Evolutionary conservation across 1,284 basidiomycete genomes (phyloP), one percentile per base, ranked within the genome.

Genomic region (Rhizoctonia solani): DNA sequence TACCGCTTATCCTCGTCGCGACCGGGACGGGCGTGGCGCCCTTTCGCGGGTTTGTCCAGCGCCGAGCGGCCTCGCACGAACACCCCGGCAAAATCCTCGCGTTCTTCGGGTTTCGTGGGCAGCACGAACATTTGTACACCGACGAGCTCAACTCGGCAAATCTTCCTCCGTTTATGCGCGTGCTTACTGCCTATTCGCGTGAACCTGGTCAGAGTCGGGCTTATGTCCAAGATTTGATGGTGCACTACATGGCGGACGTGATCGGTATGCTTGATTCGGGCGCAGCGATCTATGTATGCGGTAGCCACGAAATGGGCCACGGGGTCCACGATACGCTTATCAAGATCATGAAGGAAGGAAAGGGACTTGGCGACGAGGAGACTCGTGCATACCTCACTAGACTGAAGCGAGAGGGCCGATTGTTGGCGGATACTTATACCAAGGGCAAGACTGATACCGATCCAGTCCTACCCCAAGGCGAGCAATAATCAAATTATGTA

Each of bases 401-500:
- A 16, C 13, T 55, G 34, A 55, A 55, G 21, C 54, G 54, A 4
- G 54, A 55, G 19, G 54, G 54, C 19, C 54, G 54, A 16, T 39
- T 55, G 37, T n/a, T 55, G 21, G 54, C 54, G 2, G 54, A 55
- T 21, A 55, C 54, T 41, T 55, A 55, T 27, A 55, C 54, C n/a
- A 55, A 55, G 54, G 54, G 54, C 8, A 55, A 55, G 37, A 55
- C 54, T 16, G 54, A 55, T 55, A 55, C 54, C 11, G 54, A 55
- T 34, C 54, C 54, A 25, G 42, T 55, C 39, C 54, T 55, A 13
- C 54, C 34, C 2, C n/a, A n/a, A n/a, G n/a, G n/a, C n/a, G n/a
- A n/a, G n/a, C n/a, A n/a, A n/a, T n/a, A n/a, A n/a, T n/a, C n/a
- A n/a, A n/a, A n/a, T n/a, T n/a, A n/a, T n/a, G n/a, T n/a, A n/a